Evolutionary conservation across 176 grass and related monocot species (phyloP).

Genomic region (Urochloa ruziziensis): DNA sequence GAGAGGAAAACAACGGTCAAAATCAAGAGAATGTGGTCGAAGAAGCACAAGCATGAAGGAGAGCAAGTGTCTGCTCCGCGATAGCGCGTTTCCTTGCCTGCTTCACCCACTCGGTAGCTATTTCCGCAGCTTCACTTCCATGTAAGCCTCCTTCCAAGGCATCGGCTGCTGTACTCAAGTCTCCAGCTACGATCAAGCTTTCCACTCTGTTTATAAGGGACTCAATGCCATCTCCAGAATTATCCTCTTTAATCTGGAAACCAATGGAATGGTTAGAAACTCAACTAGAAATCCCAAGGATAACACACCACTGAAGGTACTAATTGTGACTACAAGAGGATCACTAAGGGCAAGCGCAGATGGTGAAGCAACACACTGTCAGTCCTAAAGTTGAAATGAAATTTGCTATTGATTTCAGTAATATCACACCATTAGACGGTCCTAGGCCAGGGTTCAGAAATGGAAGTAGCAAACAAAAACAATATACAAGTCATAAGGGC

Average conservation of each 20-base stretch:
- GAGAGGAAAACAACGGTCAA: neutral
- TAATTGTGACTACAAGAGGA: neutral
- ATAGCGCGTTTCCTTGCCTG: slow-evolving; percentile 73
- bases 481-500: neutral
- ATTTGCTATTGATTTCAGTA: neutral
- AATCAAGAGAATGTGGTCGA: slow-evolving; percentile 67
- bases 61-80: slow-evolving; percentile 84
- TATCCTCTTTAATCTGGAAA: slow-evolving; percentile 79
- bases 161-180: slow-evolving; percentile 74
- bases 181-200: slow-evolving; percentile 61
- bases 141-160: slow-evolving; percentile 71
- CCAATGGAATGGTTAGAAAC: slow-evolving; percentile 34
- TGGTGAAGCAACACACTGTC: neutral
- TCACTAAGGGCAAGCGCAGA: neutral
- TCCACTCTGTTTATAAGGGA: slow-evolving; percentile 76
- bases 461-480: neutral
- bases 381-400: neutral
- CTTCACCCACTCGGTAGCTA: slow-evolving; percentile 67
- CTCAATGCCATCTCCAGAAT: slow-evolving; percentile 76
- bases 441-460: slow-evolving; percentile 11
- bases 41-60: slow-evolving; percentile 80
- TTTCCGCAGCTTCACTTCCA: slow-evolving; percentile 72
- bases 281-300: neutral
- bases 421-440: neutral
- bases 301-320: neutral